phyloP scores from a whole-genome alignment of 176 grass and related monocot genomes.

The Eremochloa ophiuroides region DNA sequence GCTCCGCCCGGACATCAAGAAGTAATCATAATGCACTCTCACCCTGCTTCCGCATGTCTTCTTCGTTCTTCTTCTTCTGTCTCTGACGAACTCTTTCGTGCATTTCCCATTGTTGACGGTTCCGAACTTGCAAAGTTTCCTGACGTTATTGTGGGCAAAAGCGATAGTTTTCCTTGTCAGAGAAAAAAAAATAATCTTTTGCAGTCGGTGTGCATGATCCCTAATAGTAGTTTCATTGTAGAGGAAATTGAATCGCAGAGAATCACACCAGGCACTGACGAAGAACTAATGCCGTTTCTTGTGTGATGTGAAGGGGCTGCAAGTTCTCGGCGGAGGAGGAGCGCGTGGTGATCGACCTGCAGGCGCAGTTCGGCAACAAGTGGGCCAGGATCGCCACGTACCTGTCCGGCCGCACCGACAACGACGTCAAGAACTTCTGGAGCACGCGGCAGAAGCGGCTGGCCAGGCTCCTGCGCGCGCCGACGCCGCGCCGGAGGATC shows the following conservation, averaged over 20 bases:
- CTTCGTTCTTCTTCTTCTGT: not conserved
- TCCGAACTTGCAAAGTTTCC: too few relatives aligned
- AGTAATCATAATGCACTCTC: too few relatives aligned
- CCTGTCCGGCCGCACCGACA: constrained; percentile 56
- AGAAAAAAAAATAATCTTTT: too few relatives aligned
- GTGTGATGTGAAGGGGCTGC: constrained; percentile 12
- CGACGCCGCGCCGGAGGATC: not conserved
- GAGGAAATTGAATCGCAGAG: too few relatives aligned
- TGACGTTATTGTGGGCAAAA: too few relatives aligned
- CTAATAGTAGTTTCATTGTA: too few relatives aligned
- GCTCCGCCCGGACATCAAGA: constrained; percentile 51
- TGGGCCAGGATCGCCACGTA: constrained; percentile 52
- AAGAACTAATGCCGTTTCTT: not conserved
- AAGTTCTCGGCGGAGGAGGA: constrained; percentile 49
- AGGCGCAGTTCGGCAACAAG: constrained; percentile 51
- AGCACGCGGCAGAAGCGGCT: constrained; percentile 55
- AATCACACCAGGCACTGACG: too few relatives aligned
- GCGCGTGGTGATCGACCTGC: constrained; percentile 37
- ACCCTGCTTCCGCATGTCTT: too few relatives aligned
- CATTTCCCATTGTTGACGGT: not conserved
- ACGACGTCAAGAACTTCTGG: constrained; percentile 77
- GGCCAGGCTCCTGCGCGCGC: not conserved
- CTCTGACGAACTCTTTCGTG: too few relatives aligned
- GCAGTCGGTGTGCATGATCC: too few relatives aligned
- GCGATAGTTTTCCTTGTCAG: too few relatives aligned